Evolutionary conservation across 768 basidiomycete species (phyloP), one percentile per base, ranked within the genome.

Genomic region (Tylopilus vinaceipallidus): DNA sequence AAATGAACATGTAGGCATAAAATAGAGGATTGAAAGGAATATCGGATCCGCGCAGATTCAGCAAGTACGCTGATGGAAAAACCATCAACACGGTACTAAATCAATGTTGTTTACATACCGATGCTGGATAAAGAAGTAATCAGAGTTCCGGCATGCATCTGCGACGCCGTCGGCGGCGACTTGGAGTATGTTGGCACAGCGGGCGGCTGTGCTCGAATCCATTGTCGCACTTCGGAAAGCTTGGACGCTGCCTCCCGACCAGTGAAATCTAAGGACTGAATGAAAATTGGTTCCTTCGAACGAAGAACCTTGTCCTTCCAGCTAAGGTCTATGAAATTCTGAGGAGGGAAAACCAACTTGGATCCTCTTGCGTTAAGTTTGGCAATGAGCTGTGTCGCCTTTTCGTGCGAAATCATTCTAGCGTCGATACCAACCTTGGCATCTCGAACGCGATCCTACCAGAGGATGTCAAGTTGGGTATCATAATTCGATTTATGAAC

Each of bases 11-110:
- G 63, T 95, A 98, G 0, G 88, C 80, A 44, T 88, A 88, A 73
- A 97, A 95, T 9, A 98, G 79, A 0, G 95, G 95, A 63, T 91
- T 94, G 74, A 83, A 91, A 0, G 91, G 91, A 40, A 98, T 85
- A 60, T 98, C 95, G 3, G 81, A 78, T 30, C 94, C 95, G 42
- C 95, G 86, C 46, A 95, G 72, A 62, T 98, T 98, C 29, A 98
- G 74, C 3, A 89, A 60, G 73, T 91, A 97, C 0, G 95, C 95
- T 82, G 70, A 26, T 20, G 38, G 27, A 27, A 48, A n/a, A 44
- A 32, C 27, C 59, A 41, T 51, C 27, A 55, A 29, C 19, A 22
- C 22, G 14, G 22, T 34, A 38, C 40, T 33, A 27, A 30, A 42
- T 11, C 8, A 20, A 39, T 36, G 10, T 36, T 3, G 9, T 45